phyloP scores from a whole-genome alignment of 441 rosid genomes.

The Croton laevigatus region DNA sequence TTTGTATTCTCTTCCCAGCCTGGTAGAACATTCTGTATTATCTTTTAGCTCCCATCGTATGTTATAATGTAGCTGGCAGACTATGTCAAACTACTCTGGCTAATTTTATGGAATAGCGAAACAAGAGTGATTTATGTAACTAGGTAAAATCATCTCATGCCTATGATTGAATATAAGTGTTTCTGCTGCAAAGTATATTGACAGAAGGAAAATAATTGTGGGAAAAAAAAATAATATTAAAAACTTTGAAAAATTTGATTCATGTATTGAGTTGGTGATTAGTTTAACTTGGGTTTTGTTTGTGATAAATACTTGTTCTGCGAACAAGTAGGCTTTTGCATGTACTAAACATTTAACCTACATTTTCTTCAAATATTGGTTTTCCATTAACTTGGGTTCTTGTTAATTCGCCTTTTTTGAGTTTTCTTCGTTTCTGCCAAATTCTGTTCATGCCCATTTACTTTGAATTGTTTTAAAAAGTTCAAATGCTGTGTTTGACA shows the following conservation, averaged over 20 bases:
- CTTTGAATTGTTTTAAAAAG: conserved; percentile 28
- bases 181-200: not conserved
- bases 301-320: no score
- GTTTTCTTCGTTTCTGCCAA: conserved; percentile 14
- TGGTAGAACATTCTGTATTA: not conserved
- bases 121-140: not conserved
- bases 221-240: no score
- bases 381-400: conserved; percentile 46
- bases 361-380: conserved; percentile 1
- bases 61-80: not conserved
- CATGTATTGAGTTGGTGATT: not conserved
- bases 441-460: conserved; percentile 38
- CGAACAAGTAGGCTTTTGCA: not conserved
- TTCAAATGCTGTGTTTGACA: conserved; percentile 24
- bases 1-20: not conserved
- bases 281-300: not conserved
- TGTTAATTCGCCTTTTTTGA: conserved; percentile 37
- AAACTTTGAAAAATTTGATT: not conserved
- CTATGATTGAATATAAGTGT: not conserved
- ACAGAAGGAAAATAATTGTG: no score
- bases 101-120: not conserved
- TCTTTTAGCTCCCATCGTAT: not conserved
- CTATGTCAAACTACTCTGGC: not conserved
- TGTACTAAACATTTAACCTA: not conserved
- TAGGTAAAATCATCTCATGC: not conserved